Evolutionary conservation across 2,329 filamentous ascomycete species (phyloP), one percentile per base, ranked within the genome.

Genomic region (Ophiognomonia clavigignenti-juglandacearum): DNA sequence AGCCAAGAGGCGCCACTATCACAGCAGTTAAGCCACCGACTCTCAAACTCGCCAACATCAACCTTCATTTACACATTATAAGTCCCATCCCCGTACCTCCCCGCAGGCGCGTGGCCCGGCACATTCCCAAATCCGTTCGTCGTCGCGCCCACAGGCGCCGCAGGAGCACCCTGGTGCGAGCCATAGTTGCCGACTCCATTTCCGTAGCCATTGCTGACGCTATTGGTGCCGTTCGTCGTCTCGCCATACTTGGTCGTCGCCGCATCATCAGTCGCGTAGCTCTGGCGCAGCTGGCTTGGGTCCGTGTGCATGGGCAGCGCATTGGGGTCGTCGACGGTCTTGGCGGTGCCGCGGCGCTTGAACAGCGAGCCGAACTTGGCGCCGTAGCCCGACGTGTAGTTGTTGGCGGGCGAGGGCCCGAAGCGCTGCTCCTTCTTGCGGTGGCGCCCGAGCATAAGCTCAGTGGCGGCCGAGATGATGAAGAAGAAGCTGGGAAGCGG

Each of bases 401-500:
- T 61, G 58, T 70, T 71, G 42, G 59, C 63, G 3, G 69, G 67
- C 41, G 62, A 62, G 11, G 68, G 67, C 39, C 67, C 69, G 53
- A 67, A 66, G 27, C 63, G 59, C 50, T 59, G 53, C 55, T 71
- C 68, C 61, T 67, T 70, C 44, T 55, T 55, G 54, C 57, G 61
- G 52, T 60, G 55, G 47, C 59, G 61, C 45, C 52, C 53, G 7
- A 64, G 56, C n/a, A 48, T 41, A 18, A 61, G 32, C 51, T 62
- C 62, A 22, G 52, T 50, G 31, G 56, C 22, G 26, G 54, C 49
- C 9, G 63, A 55, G 42, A 60, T 19, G 39, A 60, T 20, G 44
- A 62, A 58, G 44, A 63, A 69, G 56, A 68, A 55, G 48, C 57
- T 70, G 42, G 56, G 45, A 60, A 62, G 1, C 1, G 10, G 20